Base-by-base conservation (phyloP, 371 early-diverging fungal genomes). In the Synchytrium microbalum region DNA sequence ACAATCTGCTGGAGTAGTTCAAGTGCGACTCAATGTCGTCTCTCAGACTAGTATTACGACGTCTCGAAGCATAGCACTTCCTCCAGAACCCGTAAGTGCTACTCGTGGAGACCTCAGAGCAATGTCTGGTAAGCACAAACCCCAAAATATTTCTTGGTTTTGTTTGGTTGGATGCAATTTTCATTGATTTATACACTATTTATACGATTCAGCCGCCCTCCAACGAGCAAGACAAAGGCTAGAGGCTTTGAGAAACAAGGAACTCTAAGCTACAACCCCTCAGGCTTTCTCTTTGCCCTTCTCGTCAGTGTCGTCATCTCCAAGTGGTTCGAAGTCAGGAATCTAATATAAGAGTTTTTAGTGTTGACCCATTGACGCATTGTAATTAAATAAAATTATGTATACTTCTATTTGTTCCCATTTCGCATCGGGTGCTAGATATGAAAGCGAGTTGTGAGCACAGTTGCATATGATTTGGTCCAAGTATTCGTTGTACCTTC, bases 271-370 rank as follows among this genome's bases (percentile, higher is more conserved):
- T 38, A 10, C 19, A 10, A 10, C 46, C 46, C 19, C n/a, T n/a
- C n/a, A 10, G 46, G 61, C 65, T 54, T 64, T 64, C 28, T 65
- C 71, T 54, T 75, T 69, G 10, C 67, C 71, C 56, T 71, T 68
- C 14, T 53, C 54, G 19, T 62, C 69, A 13, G 23, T 65, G 2
- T 38, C 46, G 46, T 38, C 46, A 38, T 38, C 46, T 38, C 46
- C 46, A 5, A 38, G 61, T n/a, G 74, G 69, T 58, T 77, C 77
- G 59, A 70, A 74, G 16, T 71, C 68, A 2, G 72, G 69, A 2
- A 75, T 65, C 46, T 38, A 38, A 38, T 38, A 5, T 10, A 38
- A 38, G 5, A 38, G 19, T 38, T 38, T 10, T 38, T 19, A 38
- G 26, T 68, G 62, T 1, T 73, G 68, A 1, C 64, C 58, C 51